These are phyloP conservation scores for Sporothrix pallida DNA, from an alignment of 2,329 filamentous ascomycete genomes.

Conservation along the genomic window DNA sequence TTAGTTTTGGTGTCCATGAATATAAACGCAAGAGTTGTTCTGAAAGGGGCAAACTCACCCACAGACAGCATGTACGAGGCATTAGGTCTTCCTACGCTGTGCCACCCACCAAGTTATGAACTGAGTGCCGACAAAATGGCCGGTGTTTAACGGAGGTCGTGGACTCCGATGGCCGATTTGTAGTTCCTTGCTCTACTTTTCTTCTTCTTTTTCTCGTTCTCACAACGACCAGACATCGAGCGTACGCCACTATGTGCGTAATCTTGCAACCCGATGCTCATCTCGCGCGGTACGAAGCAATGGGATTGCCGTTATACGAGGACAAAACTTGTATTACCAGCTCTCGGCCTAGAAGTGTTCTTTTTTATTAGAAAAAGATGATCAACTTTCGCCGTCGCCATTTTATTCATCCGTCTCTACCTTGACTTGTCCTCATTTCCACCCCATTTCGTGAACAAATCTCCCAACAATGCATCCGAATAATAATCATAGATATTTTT, in stretches of 20 bases:
- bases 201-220: neutral
- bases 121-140: neutral
- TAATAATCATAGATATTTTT: too few relatives aligned
- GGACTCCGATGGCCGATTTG: neutral
- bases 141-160: neutral
- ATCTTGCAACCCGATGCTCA: neutral
- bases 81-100: neutral
- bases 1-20: too few relatives aligned
- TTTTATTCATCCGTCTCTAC: too few relatives aligned
- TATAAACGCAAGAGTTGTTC: too few relatives aligned
- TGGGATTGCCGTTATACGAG: neutral
- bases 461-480: too few relatives aligned
- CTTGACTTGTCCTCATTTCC: too few relatives aligned
- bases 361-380: neutral
- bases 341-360: neutral
- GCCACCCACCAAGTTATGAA: neutral
- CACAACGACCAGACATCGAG: neutral
- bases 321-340: neutral
- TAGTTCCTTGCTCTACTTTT: too few relatives aligned
- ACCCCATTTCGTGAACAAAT: too few relatives aligned
- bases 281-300: neutral
- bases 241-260: neutral
- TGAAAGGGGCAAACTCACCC: neutral
- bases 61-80: neutral
- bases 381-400: too few relatives aligned